Evolutionary conservation across 2,329 filamentous ascomycete genomes (phyloP).

Genomic region (Sporothrix euskadiensis): DNA sequence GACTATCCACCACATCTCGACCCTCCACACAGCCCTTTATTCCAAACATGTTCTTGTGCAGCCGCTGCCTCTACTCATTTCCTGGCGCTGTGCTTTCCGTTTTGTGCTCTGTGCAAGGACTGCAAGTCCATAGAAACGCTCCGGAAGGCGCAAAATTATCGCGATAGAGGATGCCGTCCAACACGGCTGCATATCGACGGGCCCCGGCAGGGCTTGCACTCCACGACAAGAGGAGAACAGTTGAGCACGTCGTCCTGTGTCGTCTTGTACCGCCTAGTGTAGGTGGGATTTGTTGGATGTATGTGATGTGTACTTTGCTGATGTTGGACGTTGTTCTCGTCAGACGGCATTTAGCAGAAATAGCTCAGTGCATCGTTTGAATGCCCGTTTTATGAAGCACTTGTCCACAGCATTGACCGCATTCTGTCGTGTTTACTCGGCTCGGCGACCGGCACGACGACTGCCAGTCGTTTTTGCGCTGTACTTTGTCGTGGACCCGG

Average conservation of each 20-base stretch:
- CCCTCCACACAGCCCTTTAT: constrained; percentile 3
- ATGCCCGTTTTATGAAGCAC: neutral
- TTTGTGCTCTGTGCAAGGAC: neutral
- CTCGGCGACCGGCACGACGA: neutral
- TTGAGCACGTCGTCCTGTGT: neutral
- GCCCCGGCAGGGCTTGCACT: neutral
- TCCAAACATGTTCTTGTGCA: neutral
- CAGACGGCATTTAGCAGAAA: neutral
- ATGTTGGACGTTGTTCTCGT: neutral
- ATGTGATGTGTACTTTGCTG: no score
- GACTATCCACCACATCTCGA: neutral
- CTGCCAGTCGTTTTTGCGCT: neutral
- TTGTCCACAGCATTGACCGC: neutral
- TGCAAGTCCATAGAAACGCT: no score
- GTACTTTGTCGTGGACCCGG: neutral
- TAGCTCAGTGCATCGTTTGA: neutral
- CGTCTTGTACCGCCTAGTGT: neutral
- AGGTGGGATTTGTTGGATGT: neutral
- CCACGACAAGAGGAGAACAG: neutral
- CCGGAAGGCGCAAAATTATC: neutral
- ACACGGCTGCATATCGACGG: neutral
- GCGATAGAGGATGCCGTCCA: neutral
- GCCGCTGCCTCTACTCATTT: neutral
- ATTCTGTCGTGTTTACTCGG: neutral
- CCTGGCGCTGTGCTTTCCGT: neutral